phyloP scores from a whole-genome alignment of 805 yeast species.

The Yarrowia divulgata region DNA sequence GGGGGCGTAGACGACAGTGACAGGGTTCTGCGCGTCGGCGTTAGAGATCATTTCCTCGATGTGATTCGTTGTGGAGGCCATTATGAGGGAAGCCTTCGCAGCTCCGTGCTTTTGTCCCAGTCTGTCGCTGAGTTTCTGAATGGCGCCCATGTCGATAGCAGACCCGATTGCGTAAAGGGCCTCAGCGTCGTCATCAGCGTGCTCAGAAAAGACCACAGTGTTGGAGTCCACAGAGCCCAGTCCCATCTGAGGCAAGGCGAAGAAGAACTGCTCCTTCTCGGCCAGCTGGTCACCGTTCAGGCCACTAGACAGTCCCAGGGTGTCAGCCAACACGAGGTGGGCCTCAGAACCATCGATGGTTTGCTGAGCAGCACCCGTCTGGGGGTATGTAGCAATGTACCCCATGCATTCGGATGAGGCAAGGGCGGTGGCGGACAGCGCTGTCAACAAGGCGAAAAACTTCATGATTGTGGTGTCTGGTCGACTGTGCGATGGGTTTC shows the following conservation, averaged over 20 bases:
- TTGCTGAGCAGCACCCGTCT: slow-evolving; percentile 7
- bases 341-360: slow-evolving; percentile 29
- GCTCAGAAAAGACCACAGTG: slow-evolving; percentile 20
- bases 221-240: slow-evolving; percentile 19
- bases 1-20: slow-evolving; percentile 37
- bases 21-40: slow-evolving; percentile 23
- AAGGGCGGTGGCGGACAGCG: slow-evolving; percentile 29
- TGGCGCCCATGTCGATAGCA: slow-evolving; percentile 8
- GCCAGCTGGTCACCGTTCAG: slow-evolving; percentile 27
- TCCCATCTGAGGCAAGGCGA: slow-evolving; percentile 24
- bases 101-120: slow-evolving; percentile 28
- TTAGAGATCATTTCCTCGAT: neutral
- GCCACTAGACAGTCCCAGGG: slow-evolving; percentile 37
- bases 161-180: slow-evolving; percentile 31
- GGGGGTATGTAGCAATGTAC: slow-evolving; percentile 16
- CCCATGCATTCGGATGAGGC: slow-evolving; percentile 34
- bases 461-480: slow-evolving; percentile 33
- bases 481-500: slow-evolving; percentile 1
- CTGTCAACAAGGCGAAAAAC: slow-evolving; percentile 25
- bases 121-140: slow-evolving; percentile 34
- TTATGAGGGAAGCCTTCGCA: slow-evolving; percentile 15
- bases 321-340: slow-evolving; percentile 30
- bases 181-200: neutral
- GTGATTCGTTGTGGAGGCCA: neutral
- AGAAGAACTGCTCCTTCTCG: slow-evolving; percentile 35